A percentile compares a stretch with the other conserved stretches of the same genome.
Conservation (phyloP, 768 basidiomycete species). For the Tephrocybe sp. region DNA sequence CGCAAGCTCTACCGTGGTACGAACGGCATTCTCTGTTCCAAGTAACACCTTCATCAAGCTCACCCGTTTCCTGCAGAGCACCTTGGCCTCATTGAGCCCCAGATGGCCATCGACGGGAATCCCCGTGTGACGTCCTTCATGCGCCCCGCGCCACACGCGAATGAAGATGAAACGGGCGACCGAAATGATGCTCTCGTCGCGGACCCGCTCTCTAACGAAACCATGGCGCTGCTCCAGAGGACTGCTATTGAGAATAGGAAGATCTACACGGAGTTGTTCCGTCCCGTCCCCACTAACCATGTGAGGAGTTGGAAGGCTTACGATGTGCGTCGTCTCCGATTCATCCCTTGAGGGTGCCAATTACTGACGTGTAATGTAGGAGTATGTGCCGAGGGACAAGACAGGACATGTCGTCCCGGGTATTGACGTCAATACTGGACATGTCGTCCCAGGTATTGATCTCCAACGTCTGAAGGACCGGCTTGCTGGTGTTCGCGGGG, state of each 20-base stretch:
- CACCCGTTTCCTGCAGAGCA: constrained; percentile 55
- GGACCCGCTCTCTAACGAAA: constrained; percentile 73
- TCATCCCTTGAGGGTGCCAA: background rate
- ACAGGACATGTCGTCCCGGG: constrained; percentile 84
- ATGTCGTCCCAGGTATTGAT: constrained; percentile 70
- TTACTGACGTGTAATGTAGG: constrained; percentile 39
- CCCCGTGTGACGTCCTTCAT: constrained; percentile 59
- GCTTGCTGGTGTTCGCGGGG: constrained; percentile 66
- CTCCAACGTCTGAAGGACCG: constrained; percentile 74
- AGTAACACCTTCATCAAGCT: background rate
- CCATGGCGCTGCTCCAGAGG: constrained; percentile 59
- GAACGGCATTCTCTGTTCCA: constrained; percentile 14
- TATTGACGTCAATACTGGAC: no score
- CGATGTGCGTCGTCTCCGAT: constrained; percentile 56
- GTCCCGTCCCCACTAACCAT: constrained; percentile 82
- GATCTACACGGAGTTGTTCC: constrained; percentile 84
- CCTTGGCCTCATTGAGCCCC: constrained; percentile 82
- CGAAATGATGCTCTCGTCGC: constrained; percentile 67
- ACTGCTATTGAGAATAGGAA: constrained; percentile 83
- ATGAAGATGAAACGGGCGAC: constrained; percentile 61
- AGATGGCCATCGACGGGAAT: constrained; percentile 41
- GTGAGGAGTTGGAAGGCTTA: constrained; percentile 80
- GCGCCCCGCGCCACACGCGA: constrained; percentile 74
- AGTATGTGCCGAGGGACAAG: constrained; percentile 74
- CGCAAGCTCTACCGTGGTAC: no score